Percentiles rank a stretch among this genome's conserved stretches.
These are phyloP conservation scores for Aspergillus sclerotiicarbonarius DNA, from an alignment of 495 filamentous ascomycete genomes.

Conservation along the genomic window DNA sequence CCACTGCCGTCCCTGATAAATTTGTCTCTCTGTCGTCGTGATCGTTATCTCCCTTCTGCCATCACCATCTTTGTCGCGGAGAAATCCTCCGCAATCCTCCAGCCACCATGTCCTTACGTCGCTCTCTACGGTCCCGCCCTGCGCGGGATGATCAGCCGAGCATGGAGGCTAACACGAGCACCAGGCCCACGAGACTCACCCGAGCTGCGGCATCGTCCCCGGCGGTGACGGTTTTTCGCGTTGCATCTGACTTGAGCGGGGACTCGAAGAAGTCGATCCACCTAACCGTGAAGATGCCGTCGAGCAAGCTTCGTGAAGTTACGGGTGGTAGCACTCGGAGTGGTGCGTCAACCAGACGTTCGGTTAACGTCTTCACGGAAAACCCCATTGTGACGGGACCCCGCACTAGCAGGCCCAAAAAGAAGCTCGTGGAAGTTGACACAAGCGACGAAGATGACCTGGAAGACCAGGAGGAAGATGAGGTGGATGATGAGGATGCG, in stretches of 20 bases:
- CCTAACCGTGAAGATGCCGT: slow-evolving; percentile 81
- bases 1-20: neutral
- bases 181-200: slow-evolving; percentile 37
- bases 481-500: slow-evolving; percentile 51
- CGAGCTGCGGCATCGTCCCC: slow-evolving; percentile 32
- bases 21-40: neutral
- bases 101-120: slow-evolving; percentile 46
- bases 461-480: slow-evolving; percentile 51
- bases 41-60: neutral
- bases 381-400: slow-evolving; percentile 61
- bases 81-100: slow-evolving; percentile 4
- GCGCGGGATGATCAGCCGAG: slow-evolving; percentile 39
- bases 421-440: slow-evolving; percentile 66
- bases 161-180: slow-evolving; percentile 35
- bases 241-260: slow-evolving; percentile 52
- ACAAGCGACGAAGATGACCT: slow-evolving; percentile 56
- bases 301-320: slow-evolving; percentile 77
- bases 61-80: neutral
- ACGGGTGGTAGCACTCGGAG: slow-evolving; percentile 43
- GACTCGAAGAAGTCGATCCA: slow-evolving; percentile 63
- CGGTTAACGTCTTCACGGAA: slow-evolving; percentile 50
- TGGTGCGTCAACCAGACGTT: slow-evolving; percentile 29
- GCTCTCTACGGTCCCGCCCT: slow-evolving; percentile 48
- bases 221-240: slow-evolving; percentile 54
- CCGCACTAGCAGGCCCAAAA: slow-evolving; percentile 61